Conservation (phyloP, 257 asterid species). For the Petrea volubilis region DNA sequence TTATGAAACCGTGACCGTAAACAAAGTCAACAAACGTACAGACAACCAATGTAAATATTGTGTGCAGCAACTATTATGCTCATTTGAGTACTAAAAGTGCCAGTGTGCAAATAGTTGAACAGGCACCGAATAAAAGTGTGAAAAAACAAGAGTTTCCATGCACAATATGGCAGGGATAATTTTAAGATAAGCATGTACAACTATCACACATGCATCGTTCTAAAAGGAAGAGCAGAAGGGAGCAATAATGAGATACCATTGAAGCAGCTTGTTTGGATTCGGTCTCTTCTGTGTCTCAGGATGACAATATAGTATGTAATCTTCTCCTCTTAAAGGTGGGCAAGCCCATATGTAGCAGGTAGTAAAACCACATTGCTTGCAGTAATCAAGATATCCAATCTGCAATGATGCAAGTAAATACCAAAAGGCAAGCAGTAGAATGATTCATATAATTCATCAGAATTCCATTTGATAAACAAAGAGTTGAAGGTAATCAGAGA, state of each 20-base stretch:
- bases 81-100: background rate
- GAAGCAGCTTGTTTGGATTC: conserved; percentile 52
- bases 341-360: conserved; percentile 84
- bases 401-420: conserved; percentile 25
- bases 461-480: background rate
- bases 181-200: background rate
- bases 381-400: conserved; percentile 85
- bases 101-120: background rate
- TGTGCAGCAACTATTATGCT: background rate
- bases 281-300: conserved; percentile 77
- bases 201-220: background rate
- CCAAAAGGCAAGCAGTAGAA: background rate
- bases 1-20: background rate
- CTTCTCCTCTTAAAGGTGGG: conserved; percentile 74
- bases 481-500: background rate
- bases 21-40: background rate
- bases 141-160: background rate
- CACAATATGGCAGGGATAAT: background rate
- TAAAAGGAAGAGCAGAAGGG: background rate
- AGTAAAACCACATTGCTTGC: conserved; percentile 68
- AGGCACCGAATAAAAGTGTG: background rate
- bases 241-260: conserved; percentile 45
- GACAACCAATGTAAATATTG: background rate
- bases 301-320: conserved; percentile 77
- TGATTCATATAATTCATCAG: conserved; percentile 11